These are phyloP conservation scores for Basidiobolus meristosporus DNA, from an alignment of 371 early-diverging fungal genomes.

Conservation along the genomic window DNA sequence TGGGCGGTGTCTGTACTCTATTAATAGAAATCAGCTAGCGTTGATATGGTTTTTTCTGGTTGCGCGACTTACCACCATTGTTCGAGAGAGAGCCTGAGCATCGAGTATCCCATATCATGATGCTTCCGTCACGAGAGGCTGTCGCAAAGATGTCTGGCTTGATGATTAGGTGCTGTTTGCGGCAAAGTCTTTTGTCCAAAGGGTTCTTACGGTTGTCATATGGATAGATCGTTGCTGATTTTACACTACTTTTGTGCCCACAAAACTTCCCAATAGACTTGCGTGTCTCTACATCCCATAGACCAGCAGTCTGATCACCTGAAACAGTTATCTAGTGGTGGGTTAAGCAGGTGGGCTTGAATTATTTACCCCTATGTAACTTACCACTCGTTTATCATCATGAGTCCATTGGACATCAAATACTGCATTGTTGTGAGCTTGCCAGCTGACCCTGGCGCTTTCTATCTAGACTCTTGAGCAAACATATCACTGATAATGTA, in stretches of 20 bases:
- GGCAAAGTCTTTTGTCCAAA: background rate
- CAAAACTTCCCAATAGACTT: conserved; percentile 15
- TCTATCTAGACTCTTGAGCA: conserved; percentile 1
- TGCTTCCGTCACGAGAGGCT: conserved; percentile 35
- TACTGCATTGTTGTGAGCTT: conserved; percentile 31
- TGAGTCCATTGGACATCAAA: conserved; percentile 32
- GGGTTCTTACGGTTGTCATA: conserved; percentile 28
- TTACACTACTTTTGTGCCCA: conserved; percentile 30
- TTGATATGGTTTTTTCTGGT: no score
- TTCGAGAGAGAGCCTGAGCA: conserved; percentile 6
- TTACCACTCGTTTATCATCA: conserved; percentile 21
- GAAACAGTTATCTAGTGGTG: conserved; percentile 16
- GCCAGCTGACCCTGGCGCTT: conserved; percentile 7
- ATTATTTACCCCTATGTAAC: background rate
- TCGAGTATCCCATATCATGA: conserved; percentile 42
- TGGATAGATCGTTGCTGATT: conserved; percentile 27
- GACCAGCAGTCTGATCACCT: conserved; percentile 24
- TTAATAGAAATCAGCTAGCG: no score
- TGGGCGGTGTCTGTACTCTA: no score
- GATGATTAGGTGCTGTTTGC: background rate
- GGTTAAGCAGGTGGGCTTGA: background rate
- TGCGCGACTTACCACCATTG: conserved; percentile 7
- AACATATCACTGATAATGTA: background rate
- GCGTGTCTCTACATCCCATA: conserved; percentile 39
- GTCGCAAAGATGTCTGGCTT: conserved; percentile 29